Evolutionary conservation across 352 stramenopile species (phyloP).

Genomic region (Globisporangium spinosum): DNA sequence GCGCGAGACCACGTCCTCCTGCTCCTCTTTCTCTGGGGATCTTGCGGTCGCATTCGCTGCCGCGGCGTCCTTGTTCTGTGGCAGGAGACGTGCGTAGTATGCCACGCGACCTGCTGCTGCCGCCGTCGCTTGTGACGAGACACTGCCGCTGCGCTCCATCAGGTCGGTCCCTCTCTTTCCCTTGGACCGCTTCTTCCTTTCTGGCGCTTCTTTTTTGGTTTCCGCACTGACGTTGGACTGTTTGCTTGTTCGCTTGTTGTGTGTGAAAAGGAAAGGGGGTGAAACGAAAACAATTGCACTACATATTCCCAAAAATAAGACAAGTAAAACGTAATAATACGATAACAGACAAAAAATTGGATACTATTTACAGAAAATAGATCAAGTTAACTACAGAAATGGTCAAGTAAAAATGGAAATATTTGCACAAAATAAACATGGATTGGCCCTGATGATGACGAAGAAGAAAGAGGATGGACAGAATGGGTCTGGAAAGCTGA

Average conservation of each 20-base stretch:
- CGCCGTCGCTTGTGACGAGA: not conserved
- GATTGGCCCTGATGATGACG: too few species aligned
- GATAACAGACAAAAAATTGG: too few species aligned
- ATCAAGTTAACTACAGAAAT: too few species aligned
- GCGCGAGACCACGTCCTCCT: conserved; percentile 12
- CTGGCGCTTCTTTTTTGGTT: not conserved
- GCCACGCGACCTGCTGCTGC: conserved; percentile 10
- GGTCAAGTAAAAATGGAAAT: too few species aligned
- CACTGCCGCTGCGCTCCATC: not conserved
- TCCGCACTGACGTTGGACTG: not conserved
- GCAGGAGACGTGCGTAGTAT: conserved; percentile 43
- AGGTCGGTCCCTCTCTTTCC: not conserved
- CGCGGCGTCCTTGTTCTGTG: conserved; percentile 17
- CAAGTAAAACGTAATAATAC: too few species aligned
- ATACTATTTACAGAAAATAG: too few species aligned
- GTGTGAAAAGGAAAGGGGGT: not conserved
- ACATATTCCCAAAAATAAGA: too few species aligned
- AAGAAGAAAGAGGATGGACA: too few species aligned
- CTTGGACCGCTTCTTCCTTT: not conserved
- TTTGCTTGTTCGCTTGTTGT: too few species aligned
- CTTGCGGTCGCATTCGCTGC: not conserved
- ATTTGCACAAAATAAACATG: too few species aligned
- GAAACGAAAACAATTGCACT: too few species aligned
- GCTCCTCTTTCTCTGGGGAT: not conserved
- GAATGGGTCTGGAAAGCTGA: too few species aligned